These are phyloP conservation scores for Austroboletus niveus DNA, from an alignment of 1,284 basidiomycete species.

Conservation along the genomic window DNA sequence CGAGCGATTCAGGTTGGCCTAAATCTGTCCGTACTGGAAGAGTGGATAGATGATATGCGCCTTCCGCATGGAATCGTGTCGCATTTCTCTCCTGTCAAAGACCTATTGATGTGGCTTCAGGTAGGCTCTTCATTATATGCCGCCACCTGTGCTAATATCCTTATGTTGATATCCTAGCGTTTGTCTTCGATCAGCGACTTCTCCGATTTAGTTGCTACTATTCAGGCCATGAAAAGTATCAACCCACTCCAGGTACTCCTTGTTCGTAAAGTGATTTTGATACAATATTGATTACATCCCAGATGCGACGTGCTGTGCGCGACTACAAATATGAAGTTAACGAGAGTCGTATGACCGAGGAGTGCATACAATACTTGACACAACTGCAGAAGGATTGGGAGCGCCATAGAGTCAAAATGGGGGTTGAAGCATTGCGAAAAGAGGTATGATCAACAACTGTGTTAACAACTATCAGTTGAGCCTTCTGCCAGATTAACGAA, in stretches of 20 bases:
- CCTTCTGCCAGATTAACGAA: conserved; percentile 53
- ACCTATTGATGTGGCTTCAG: conserved; percentile 87
- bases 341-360: conserved; percentile 90
- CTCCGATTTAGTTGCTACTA: conserved; percentile 83
- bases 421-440: conserved; percentile 76
- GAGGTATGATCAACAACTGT: conserved; percentile 46
- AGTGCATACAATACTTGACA: conserved; percentile 90
- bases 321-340: conserved; percentile 97
- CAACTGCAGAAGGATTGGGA: conserved; percentile 98
- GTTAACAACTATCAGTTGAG: conserved; percentile 1
- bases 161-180: conserved; percentile 47
- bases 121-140: conserved; percentile 38
- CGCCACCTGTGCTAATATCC: neutral
- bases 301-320: conserved; percentile 89
- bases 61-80: conserved; percentile 78
- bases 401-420: conserved; percentile 77
- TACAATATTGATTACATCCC: neutral
- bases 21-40: conserved; percentile 85
- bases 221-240: conserved; percentile 82
- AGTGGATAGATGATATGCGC: conserved; percentile 85
- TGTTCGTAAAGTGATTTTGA: conserved; percentile 2
- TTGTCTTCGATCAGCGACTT: conserved; percentile 86
- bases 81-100: conserved; percentile 84
- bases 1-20: conserved; percentile 89
- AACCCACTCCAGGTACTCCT: conserved; percentile 82